Evolutionary conservation across 306 rosid genomes (phyloP).

Genomic region (Vigna mungo): DNA sequence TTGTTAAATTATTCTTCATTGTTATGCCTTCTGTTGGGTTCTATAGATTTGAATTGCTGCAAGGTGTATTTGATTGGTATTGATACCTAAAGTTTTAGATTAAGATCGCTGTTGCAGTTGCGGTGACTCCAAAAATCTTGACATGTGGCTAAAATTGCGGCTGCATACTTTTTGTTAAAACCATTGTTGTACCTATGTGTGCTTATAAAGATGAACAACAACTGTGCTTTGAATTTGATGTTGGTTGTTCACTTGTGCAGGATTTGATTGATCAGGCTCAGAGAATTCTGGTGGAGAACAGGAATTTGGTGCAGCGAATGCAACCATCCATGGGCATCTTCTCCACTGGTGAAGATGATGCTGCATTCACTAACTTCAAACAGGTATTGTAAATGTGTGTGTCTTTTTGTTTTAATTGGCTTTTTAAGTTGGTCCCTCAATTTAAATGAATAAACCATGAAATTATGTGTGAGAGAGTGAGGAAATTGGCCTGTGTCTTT

Average conservation of each 20-base stretch:
- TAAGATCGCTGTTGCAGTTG: neutral
- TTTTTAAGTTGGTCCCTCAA: neutral
- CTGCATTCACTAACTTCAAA: constrained; percentile 77
- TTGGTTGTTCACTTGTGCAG: constrained; percentile 54
- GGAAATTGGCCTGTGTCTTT: neutral
- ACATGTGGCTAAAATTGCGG: neutral
- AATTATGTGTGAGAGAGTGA: neutral
- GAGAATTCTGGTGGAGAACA: constrained; percentile 74
- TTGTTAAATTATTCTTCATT: neutral
- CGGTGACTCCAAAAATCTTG: neutral
- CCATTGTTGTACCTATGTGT: neutral
- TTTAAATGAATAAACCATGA: constrained; percentile 10
- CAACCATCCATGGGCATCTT: constrained; percentile 70
- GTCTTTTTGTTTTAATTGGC: neutral
- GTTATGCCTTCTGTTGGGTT: constrained; percentile 3
- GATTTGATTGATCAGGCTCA: constrained; percentile 90
- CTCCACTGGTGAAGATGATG: constrained; percentile 57
- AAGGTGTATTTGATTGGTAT: constrained; percentile 3
- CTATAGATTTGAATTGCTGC: constrained; percentile 26
- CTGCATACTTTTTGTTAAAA: neutral
- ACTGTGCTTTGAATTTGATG: constrained; percentile 21
- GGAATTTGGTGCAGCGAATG: constrained; percentile 72
- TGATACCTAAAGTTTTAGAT: neutral
- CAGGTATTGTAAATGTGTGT: constrained; percentile 60
- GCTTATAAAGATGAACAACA: neutral